Evolutionary conservation across 768 basidiomycete species (phyloP), one percentile per base, ranked within the genome.

Genomic region (Kwoniella botswanensis): DNA sequence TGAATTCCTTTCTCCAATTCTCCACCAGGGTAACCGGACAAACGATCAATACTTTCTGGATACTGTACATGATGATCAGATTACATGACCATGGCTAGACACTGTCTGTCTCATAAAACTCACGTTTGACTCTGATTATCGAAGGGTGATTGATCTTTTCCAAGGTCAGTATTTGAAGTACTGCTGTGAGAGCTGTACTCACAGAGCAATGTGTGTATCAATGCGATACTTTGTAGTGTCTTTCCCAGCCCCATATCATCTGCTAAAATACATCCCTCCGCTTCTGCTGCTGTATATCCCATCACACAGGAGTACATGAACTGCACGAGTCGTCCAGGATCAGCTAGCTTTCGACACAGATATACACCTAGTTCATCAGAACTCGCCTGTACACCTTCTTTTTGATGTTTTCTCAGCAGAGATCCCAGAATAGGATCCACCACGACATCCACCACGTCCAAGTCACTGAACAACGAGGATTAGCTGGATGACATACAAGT

Each of bases 161-260:
- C 42, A 17, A 35, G 12, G 55, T 63, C 63, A 67, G 70, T 63
- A 41, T 54, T 15, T n/a, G 18, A 21, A 13, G 2, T 62, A 54
- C 35, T n/a, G 53, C 41, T 11, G 54, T 55, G 43, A 52, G 57
- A 15, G 29, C 12, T 22, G 29, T 18, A 72, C 54, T 46, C 79
- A 94, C 94, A 92, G 21, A 99, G 87, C 11, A 99, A 85, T 0
- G 94, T 98, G 91, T 93, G 94, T 9, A 98, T 86, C 15, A 99
- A 87, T n/a, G 90, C 86, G 65, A 99, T 95, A 0, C 95, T 95
- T 89, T 94, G 82, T 61, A 82, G 68, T 1, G 94, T 97, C 86
- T 99, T 99, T n/a, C 97, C 97, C 61, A 99, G 88, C 61, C 96
- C 96, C 95, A 95, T 91, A 78, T 98, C 97, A 83, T 99, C 97